phyloP scores from a whole-genome alignment of 768 basidiomycete species.

The Pleurotus citrinopileatus region DNA sequence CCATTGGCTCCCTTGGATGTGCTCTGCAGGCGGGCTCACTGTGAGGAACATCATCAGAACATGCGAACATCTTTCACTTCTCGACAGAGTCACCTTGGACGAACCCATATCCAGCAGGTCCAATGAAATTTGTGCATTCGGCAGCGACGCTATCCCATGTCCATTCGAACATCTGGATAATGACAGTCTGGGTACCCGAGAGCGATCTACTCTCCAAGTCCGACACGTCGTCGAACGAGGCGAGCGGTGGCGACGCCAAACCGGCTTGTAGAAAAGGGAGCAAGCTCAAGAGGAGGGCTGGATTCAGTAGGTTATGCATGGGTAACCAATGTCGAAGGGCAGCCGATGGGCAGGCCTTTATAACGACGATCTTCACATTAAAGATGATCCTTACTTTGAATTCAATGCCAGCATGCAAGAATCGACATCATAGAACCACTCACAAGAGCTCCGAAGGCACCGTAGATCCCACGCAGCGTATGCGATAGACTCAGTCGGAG shows the following conservation, averaged over 20 bases:
- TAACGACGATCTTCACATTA: no score
- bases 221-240: not conserved
- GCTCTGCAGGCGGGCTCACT: conserved; percentile 57
- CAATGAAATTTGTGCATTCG: conserved; percentile 65
- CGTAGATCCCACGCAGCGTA: no score
- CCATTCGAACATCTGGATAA: conserved; percentile 75
- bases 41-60: not conserved
- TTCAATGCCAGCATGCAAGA: no score
- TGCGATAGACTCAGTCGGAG: no score
- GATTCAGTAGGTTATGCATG: no score
- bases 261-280: not conserved
- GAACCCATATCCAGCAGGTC: conserved; percentile 68
- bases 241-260: not conserved
- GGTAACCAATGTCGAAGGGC: no score
- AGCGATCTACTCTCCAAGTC: conserved; percentile 15
- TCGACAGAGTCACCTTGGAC: conserved; percentile 50
- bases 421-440: no score
- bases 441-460: no score
- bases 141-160: conserved; percentile 54
- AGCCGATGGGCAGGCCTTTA: no score
- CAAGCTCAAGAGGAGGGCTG: not conserved
- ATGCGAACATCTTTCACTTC: not conserved
- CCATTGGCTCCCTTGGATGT: conserved; percentile 58
- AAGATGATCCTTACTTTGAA: no score
- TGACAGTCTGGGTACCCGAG: conserved; percentile 39